A percentile compares a stretch with the other conserved stretches of the same genome.
Evolutionary conservation across 805 yeast species (phyloP).

Genomic region (Sugiyamaella chiloensis): DNA sequence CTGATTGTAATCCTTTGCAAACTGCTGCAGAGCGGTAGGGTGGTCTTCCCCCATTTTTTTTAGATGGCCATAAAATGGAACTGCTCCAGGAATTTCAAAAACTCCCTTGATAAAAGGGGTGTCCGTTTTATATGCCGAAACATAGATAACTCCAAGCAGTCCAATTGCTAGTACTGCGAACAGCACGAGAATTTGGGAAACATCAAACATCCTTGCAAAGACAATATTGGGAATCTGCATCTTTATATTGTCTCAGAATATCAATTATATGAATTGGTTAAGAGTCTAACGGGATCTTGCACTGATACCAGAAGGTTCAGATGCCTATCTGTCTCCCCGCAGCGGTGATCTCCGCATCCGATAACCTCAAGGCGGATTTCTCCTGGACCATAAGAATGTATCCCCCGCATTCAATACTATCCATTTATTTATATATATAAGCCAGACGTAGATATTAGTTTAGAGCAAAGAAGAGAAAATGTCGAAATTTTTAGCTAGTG

Average conservation of each 20-base stretch:
- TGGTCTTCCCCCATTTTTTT: slow-evolving; percentile 32
- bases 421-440: not conserved
- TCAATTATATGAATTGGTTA: too few species aligned
- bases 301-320: too few species aligned
- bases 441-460: not conserved
- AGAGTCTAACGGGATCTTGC: too few species aligned
- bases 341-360: slow-evolving; percentile 1
- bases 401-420: too few species aligned
- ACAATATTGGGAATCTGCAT: not conserved
- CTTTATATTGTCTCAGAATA: not conserved
- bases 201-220: not conserved
- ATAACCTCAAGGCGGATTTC: not conserved
- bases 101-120: slow-evolving; percentile 31
- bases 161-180: not conserved
- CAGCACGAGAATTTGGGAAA: not conserved
- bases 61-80: slow-evolving; percentile 33
- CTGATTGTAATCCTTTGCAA: slow-evolving; percentile 30
- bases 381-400: too few species aligned
- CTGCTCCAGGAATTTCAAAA: slow-evolving; percentile 32
- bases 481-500: slow-evolving; percentile 3
- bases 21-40: slow-evolving; percentile 30
- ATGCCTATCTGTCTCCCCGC: not conserved
- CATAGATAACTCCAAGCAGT: not conserved
- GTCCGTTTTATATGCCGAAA: slow-evolving; percentile 19
- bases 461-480: too few species aligned